Evolutionary conservation across 139 green algal species (phyloP).

Genomic region (Volvox reticuliferus): DNA sequence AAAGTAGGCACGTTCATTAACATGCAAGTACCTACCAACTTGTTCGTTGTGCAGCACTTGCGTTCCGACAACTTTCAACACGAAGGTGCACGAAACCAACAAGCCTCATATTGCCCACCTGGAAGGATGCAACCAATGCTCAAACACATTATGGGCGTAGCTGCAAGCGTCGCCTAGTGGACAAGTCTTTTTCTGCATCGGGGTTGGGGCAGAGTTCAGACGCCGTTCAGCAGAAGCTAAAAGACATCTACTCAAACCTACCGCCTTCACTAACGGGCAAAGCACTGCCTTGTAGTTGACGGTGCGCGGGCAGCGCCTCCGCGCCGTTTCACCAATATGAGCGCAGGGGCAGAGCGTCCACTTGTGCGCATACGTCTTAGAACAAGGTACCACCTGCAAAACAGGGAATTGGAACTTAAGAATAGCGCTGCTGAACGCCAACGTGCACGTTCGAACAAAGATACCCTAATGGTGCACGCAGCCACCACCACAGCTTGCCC

Average conservation of each 20-base stretch:
- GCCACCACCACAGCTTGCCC: background rate
- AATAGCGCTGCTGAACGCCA: no score
- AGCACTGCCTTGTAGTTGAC: conserved; percentile 56
- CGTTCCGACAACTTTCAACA: no score
- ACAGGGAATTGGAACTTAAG: background rate
- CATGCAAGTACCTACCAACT: background rate
- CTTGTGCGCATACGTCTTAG: conserved; percentile 56
- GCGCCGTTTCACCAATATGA: conserved; percentile 57
- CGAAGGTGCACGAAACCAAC: background rate
- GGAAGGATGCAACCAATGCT: conserved; percentile 92
- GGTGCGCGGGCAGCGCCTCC: conserved; percentile 49
- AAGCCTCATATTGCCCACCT: conserved; percentile 63
- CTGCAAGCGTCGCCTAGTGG: conserved; percentile 80
- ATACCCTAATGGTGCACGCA: no score
- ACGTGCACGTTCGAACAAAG: no score
- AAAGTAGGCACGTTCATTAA: background rate
- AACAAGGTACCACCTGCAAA: conserved; percentile 55
- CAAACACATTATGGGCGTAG: conserved; percentile 91
- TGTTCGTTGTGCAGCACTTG: no score
- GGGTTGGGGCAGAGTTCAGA: background rate
- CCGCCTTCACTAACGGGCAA: conserved; percentile 63
- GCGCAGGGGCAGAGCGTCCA: conserved; percentile 65
- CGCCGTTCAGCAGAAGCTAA: background rate
- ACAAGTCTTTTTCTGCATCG: conserved; percentile 76
- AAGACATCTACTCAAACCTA: conserved; percentile 17